These are phyloP conservation scores for Sphagnum magellanicum DNA, from an alignment of 228 moss, liverwort and hornwort genomes.

Conservation along the genomic window DNA sequence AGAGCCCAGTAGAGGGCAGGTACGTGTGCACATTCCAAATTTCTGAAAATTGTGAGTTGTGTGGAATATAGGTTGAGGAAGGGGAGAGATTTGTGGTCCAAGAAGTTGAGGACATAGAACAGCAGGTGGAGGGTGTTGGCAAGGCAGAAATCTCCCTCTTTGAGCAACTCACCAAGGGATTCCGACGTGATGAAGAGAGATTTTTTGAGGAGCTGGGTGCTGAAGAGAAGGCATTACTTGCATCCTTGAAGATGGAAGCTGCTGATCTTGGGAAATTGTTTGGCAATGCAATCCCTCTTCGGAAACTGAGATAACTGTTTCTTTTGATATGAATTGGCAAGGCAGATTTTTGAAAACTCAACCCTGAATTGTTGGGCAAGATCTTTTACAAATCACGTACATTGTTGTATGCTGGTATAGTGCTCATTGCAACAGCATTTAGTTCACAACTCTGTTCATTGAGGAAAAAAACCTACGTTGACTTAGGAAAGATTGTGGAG, in stretches of 20 bases:
- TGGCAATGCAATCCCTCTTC: constrained; percentile 61
- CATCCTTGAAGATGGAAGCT: constrained; percentile 60
- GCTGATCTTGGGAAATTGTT: constrained; percentile 62
- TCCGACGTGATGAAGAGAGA: constrained; percentile 37
- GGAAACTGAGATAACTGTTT: constrained; percentile 38
- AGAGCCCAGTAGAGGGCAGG: no score
- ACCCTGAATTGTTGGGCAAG: no score
- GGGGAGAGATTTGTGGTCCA: constrained; percentile 45
- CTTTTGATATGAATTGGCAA: no score
- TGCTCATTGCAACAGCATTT: no score
- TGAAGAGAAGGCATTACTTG: constrained; percentile 60
- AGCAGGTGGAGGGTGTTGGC: constrained; percentile 26
- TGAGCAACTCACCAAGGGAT: constrained; percentile 19
- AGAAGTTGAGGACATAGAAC: constrained; percentile 33
- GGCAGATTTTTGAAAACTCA: no score
- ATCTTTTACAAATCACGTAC: no score
- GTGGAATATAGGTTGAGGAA: constrained; percentile 35
- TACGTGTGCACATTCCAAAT: no score
- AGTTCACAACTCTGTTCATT: no score
- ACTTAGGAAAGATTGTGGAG: no score
- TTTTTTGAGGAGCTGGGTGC: constrained; percentile 52
- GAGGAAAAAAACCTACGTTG: no score
- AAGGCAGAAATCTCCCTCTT: constrained; percentile 27
- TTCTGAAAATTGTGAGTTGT: no score
- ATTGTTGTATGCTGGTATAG: no score